Evolutionary conservation across 495 filamentous ascomycete species (phyloP).

Genomic region (Antarctomyces pellizariae): DNA sequence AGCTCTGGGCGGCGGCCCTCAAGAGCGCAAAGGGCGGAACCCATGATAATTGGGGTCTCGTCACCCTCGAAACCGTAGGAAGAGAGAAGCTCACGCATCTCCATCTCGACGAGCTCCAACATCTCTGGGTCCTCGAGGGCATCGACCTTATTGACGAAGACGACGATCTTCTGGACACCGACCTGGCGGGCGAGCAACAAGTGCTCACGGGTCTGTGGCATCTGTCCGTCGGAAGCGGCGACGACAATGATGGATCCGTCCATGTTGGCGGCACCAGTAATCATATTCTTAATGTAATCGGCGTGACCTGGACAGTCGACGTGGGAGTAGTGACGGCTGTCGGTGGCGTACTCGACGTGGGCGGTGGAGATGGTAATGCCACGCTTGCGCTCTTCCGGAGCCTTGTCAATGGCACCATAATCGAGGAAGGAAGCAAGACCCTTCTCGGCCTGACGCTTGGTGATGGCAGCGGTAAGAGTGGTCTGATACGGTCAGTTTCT

Average conservation of each 20-base stretch:
- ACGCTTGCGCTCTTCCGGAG: conserved; percentile 96
- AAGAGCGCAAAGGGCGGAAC: conserved; percentile 89
- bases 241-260: conserved; percentile 97
- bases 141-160: conserved; percentile 99
- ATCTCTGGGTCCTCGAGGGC: conserved; percentile 92
- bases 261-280: conserved; percentile 92
- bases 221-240: conserved; percentile 95
- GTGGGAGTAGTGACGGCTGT: conserved; percentile 86
- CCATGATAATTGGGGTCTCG: conserved; percentile 86
- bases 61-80: conserved; percentile 95
- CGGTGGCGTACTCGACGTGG: conserved; percentile 94
- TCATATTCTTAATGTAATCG: conserved; percentile 99
- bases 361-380: conserved; percentile 98
- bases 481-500: conserved; percentile 32
- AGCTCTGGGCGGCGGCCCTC: conserved; percentile 73
- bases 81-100: conserved; percentile 89
- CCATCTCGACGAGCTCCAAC: conserved; percentile 99
- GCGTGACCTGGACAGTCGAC: conserved; percentile 99
- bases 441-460: conserved; percentile 86
- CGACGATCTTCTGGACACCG: conserved; percentile 89
- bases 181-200: conserved; percentile 93
- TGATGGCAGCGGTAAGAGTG: conserved; percentile 92
- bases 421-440: conserved; percentile 84
- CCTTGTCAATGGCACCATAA: conserved; percentile 95
- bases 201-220: conserved; percentile 98